Evolutionary conservation across 352 stramenopile genomes (phyloP), one percentile per base, ranked within the genome.

Genomic region (Peronospora farinosa): DNA sequence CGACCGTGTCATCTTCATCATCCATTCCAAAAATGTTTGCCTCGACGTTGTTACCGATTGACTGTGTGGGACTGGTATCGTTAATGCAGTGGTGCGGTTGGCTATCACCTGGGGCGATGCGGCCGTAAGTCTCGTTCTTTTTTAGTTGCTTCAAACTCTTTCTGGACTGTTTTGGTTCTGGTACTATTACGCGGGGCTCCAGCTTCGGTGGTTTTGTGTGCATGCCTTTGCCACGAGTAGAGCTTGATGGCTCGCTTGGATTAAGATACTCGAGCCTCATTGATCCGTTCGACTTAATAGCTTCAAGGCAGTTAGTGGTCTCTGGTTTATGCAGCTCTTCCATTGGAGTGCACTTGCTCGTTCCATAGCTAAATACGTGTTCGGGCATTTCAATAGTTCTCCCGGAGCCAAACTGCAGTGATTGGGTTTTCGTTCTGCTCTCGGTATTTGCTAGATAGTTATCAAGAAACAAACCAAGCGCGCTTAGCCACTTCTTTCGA

Each of bases 201-300:
- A 17, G 35, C 13, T 57, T 28, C 17, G 49, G 31, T 36, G 48
- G 17, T 11, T 54, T 51, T 36, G 16, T 35, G 49, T 55, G 40
- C 10, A 27, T 40, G 17, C 48, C 36, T 21, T 61, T 46, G 47
- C 61, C 35, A 50, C 41, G 40, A 38, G 39, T 41, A 39, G 63
- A 65, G 32, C n/a, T 68, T 15, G 63, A 17, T 38, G 63, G 54
- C 31, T 72, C 59, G n/a, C 46, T 72, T 49, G 63, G 54, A 19
- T 72, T 21, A 32, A 72, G 54, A 21, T 72, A 62, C 37, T 72
- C 63, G n/a, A 72, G 43, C 45, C 58, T 65, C 63, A 72, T 72
- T 7, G 63, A 68, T 28, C 63, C 63, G 11, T 72, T 72, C 7
- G 63, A 72, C 25, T 59, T 42, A 1, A 61, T 36, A 2, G 57